A percentile compares a stretch with the other conserved stretches of the same genome.
phyloP scores from a whole-genome alignment of 2,329 filamentous ascomycete genomes.

The Aspergillus luchuensis region DNA sequence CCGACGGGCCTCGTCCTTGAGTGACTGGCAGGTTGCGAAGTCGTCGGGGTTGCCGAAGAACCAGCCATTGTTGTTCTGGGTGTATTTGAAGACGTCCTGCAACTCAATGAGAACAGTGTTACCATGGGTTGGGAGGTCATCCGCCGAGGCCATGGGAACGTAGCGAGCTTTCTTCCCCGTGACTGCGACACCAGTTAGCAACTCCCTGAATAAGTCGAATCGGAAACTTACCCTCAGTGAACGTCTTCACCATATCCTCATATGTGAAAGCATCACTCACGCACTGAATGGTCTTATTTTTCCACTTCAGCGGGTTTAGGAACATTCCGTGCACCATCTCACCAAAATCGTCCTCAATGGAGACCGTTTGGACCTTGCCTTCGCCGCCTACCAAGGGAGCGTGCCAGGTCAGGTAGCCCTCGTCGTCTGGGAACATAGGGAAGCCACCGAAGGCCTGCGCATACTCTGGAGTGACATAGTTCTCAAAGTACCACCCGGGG shows the following conservation, averaged over 20 bases:
- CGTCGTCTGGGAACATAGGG: background rate
- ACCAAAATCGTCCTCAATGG: conserved; percentile 5
- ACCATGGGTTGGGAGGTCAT: background rate
- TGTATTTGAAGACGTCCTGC: conserved; percentile 1
- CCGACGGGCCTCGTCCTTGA: conserved; percentile 1
- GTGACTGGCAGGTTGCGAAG: background rate
- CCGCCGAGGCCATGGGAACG: background rate
- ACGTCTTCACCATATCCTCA: background rate
- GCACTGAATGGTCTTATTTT: background rate
- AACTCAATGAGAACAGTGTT: background rate
- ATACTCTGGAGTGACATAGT: conserved; percentile 3
- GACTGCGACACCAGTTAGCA: background rate
- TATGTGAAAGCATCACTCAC: background rate
- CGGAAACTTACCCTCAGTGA: background rate
- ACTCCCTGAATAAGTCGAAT: background rate
- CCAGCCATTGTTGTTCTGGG: background rate
- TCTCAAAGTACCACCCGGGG: conserved; percentile 8
- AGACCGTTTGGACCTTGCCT: background rate
- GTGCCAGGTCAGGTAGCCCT: background rate
- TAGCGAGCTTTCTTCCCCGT: background rate
- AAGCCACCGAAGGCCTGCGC: conserved; percentile 9
- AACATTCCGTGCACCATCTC: conserved; percentile 9
- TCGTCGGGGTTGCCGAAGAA: conserved; percentile 5
- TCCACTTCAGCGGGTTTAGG: background rate
- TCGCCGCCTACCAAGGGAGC: background rate